These are phyloP conservation scores for Penicillium sp. DNA, from an alignment of 2,329 filamentous ascomycete genomes.

Conservation along the genomic window DNA sequence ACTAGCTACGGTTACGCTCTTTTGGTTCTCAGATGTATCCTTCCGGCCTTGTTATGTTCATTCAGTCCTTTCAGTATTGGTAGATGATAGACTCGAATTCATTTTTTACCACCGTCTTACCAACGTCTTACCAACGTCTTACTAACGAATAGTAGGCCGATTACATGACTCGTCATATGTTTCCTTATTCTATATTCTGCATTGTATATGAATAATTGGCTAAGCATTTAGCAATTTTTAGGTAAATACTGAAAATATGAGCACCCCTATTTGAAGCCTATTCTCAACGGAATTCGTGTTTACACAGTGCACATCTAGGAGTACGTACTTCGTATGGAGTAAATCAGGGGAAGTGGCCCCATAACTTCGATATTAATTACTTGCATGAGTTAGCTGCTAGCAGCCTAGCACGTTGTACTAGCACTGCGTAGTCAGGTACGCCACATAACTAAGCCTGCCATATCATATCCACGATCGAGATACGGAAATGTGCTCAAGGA, in stretches of 20 bases:
- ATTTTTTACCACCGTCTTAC: not conserved
- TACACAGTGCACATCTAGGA: too few species aligned
- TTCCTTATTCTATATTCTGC: too few species aligned
- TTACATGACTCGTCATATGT: too few species aligned
- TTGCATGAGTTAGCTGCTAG: not conserved
- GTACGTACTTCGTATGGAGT: too few species aligned
- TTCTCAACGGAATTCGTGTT: too few species aligned
- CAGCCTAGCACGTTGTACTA: not conserved
- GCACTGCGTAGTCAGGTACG: not conserved
- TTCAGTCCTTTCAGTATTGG: not conserved
- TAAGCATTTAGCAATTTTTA: too few species aligned
- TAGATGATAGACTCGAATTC: not conserved
- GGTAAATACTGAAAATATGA: too few species aligned
- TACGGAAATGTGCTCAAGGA: not conserved
- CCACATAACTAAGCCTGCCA: not conserved
- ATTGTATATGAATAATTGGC: too few species aligned
- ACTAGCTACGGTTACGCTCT: not conserved
- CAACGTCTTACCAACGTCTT: not conserved
- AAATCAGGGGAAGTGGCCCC: not conserved
- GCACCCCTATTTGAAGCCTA: too few species aligned
- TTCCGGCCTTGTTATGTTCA: not conserved
- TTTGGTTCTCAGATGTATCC: slow-evolving; percentile 4
- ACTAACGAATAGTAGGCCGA: not conserved
- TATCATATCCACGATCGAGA: not conserved
- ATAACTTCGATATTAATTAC: not conserved